These are phyloP conservation scores for Aspergillus ostianus DNA, from an alignment of 495 filamentous ascomycete species.

Conservation along the genomic window DNA sequence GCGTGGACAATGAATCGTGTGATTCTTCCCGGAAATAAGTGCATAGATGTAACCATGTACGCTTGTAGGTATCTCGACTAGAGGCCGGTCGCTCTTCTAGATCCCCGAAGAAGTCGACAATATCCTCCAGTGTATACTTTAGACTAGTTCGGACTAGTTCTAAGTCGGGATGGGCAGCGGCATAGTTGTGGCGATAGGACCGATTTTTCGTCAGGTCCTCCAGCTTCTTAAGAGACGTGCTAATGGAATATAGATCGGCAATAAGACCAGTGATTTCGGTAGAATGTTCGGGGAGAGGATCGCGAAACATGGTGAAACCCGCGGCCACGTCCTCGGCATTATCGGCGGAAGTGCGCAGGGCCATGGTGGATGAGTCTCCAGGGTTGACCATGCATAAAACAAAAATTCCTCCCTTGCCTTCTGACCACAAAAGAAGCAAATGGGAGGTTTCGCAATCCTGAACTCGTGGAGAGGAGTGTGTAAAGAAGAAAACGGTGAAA, in stretches of 20 bases:
- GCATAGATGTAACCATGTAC: slow-evolving; percentile 53
- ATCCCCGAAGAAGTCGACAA: slow-evolving; percentile 49
- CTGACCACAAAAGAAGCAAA: background rate
- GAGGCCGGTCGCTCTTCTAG: slow-evolving; percentile 37
- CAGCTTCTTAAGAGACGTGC: slow-evolving; percentile 47
- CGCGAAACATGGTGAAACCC: slow-evolving; percentile 50
- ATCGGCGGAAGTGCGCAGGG: slow-evolving; percentile 48
- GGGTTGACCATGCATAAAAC: slow-evolving; percentile 19
- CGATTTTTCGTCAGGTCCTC: slow-evolving; percentile 35
- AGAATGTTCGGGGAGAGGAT: slow-evolving; percentile 50
- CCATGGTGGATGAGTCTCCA: slow-evolving; percentile 30
- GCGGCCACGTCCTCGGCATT: slow-evolving; percentile 53
- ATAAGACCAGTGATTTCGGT: slow-evolving; percentile 56
- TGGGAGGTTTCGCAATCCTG: background rate
- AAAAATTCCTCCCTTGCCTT: slow-evolving; percentile 2
- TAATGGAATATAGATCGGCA: slow-evolving; percentile 54
- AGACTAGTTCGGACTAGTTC: slow-evolving; percentile 46
- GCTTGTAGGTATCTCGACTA: slow-evolving; percentile 41
- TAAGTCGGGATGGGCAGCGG: slow-evolving; percentile 42
- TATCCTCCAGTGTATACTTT: slow-evolving; percentile 52
- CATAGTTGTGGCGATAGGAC: slow-evolving; percentile 33
- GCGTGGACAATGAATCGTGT: slow-evolving; percentile 44
- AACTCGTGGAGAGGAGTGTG: background rate
- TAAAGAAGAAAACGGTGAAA: slow-evolving; percentile 2
- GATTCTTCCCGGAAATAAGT: slow-evolving; percentile 51